These are phyloP conservation scores for Peribolospora kevripleyi DNA, from an alignment of 768 basidiomycete species.

Conservation along the genomic window DNA sequence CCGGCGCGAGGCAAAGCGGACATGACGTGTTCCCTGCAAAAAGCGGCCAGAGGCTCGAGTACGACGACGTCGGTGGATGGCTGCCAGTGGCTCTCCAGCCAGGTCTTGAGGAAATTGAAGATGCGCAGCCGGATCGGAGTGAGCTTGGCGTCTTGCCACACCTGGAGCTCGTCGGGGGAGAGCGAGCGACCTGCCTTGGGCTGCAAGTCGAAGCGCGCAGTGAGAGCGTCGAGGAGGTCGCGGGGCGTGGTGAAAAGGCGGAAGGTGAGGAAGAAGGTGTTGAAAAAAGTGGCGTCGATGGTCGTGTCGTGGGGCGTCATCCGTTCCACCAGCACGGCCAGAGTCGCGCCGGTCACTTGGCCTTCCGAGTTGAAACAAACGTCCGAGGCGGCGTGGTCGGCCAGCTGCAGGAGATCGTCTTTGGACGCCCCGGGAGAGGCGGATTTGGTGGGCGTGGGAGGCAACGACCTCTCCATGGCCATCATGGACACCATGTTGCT, in stretches of 20 bases:
- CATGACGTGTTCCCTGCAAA: constrained; percentile 15
- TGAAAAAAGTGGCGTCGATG: constrained; percentile 62
- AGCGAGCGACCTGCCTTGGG: constrained; percentile 15
- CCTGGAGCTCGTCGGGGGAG: constrained; percentile 33
- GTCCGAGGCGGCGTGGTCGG: constrained; percentile 61
- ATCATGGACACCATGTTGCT: no score
- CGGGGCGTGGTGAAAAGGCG: constrained; percentile 60
- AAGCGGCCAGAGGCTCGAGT: constrained; percentile 18
- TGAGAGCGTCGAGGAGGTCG: constrained; percentile 50
- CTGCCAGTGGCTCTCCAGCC: constrained; percentile 82
- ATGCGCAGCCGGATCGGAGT: constrained; percentile 74
- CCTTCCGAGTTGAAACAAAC: constrained; percentile 79
- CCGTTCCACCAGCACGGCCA: constrained; percentile 77
- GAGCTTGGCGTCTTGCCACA: constrained; percentile 72
- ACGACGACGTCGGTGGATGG: constrained; percentile 44
- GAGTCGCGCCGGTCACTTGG: constrained; percentile 65
- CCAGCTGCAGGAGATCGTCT: constrained; percentile 2
- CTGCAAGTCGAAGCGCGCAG: constrained; percentile 52
- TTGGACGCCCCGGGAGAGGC: not conserved
- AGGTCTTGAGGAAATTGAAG: constrained; percentile 75
- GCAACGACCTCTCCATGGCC: not conserved
- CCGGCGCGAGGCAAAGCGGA: constrained; percentile 18
- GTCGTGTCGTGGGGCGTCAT: constrained; percentile 86
- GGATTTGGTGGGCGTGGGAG: not conserved
- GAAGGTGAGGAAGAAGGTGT: constrained; percentile 88